These are phyloP conservation scores for Coemansia erecta DNA, from an alignment of 192 early-diverging fungal species.

Conservation along the genomic window DNA sequence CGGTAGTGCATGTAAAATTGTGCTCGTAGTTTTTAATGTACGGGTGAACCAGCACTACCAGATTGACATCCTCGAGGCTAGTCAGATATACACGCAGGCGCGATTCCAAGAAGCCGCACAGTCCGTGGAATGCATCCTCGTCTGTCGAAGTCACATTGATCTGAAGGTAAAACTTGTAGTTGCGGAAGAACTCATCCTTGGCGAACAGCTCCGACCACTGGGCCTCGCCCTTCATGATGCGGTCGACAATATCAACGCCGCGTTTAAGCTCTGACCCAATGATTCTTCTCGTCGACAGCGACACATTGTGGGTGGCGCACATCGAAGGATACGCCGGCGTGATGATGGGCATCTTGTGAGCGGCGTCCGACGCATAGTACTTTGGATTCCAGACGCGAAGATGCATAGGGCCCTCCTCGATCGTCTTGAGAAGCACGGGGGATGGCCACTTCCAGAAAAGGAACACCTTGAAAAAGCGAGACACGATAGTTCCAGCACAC, in stretches of 20 bases:
- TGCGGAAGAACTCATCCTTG: slow-evolving; percentile 84
- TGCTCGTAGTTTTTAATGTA: slow-evolving; percentile 87
- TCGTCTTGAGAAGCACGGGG: slow-evolving; percentile 82
- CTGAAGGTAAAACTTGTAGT: slow-evolving; percentile 88
- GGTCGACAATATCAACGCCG: slow-evolving; percentile 71
- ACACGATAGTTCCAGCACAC: slow-evolving; percentile 79
- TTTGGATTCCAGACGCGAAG: slow-evolving; percentile 96
- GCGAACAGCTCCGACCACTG: slow-evolving; percentile 84
- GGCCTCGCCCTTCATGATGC: slow-evolving; percentile 70
- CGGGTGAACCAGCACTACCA: slow-evolving; percentile 78
- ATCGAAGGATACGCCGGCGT: slow-evolving; percentile 98
- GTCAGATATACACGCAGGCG: slow-evolving; percentile 81
- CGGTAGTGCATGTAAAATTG: slow-evolving; percentile 59
- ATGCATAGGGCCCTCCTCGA: slow-evolving; percentile 83
- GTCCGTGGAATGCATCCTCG: slow-evolving; percentile 70
- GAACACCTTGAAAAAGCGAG: slow-evolving; percentile 86
- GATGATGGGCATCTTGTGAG: slow-evolving; percentile 95
- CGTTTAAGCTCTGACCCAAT: slow-evolving; percentile 84
- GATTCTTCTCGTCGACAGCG: slow-evolving; percentile 75
- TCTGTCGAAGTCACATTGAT: slow-evolving; percentile 76
- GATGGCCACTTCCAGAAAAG: slow-evolving; percentile 92
- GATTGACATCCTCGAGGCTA: slow-evolving; percentile 76
- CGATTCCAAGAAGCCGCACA: slow-evolving; percentile 92
- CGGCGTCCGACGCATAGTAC: slow-evolving; percentile 73
- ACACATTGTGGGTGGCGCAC: slow-evolving; percentile 98